phyloP scores from a whole-genome alignment of 805 yeast genomes.

The Candida nemodendra region DNA sequence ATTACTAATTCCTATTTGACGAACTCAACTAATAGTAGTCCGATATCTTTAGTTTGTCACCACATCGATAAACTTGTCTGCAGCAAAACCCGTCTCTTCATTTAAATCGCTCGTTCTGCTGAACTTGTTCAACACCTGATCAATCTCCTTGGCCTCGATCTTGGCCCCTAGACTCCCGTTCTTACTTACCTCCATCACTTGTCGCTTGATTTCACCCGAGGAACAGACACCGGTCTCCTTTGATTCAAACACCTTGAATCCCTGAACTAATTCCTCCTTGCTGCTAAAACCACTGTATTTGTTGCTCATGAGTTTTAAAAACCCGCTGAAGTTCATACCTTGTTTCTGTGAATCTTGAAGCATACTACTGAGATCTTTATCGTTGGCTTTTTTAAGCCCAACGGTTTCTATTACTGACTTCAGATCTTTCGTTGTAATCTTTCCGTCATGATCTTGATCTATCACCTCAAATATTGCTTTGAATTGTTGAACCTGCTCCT shows the following conservation, averaged over 20 bases:
- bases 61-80: conserved; percentile 57
- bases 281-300: conserved; percentile 51
- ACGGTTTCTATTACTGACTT: conserved; percentile 50
- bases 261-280: conserved; percentile 52
- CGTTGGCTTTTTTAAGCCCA: conserved; percentile 42
- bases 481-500: conserved; percentile 62
- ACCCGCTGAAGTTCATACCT: conserved; percentile 61
- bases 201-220: conserved; percentile 46
- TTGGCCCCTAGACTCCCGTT: conserved; percentile 15
- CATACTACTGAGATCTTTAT: conserved; percentile 50
- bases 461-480: conserved; percentile 76
- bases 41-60: conserved; percentile 17
- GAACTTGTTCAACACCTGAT: conserved; percentile 52
- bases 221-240: conserved; percentile 43
- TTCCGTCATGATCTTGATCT: conserved; percentile 79
- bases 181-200: conserved; percentile 40
- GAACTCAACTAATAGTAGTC: too few species aligned
- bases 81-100: conserved; percentile 59
- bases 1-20: too few species aligned
- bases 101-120: conserved; percentile 51
- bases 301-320: conserved; percentile 58
- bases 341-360: conserved; percentile 28
- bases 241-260: conserved; percentile 51
- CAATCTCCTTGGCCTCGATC: conserved; percentile 42
- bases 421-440: conserved; percentile 55